Evolutionary conservation across 2,329 filamentous ascomycete genomes (phyloP), one percentile per base, ranked within the genome.

Genomic region (Alternaria novae-zelandiae): DNA sequence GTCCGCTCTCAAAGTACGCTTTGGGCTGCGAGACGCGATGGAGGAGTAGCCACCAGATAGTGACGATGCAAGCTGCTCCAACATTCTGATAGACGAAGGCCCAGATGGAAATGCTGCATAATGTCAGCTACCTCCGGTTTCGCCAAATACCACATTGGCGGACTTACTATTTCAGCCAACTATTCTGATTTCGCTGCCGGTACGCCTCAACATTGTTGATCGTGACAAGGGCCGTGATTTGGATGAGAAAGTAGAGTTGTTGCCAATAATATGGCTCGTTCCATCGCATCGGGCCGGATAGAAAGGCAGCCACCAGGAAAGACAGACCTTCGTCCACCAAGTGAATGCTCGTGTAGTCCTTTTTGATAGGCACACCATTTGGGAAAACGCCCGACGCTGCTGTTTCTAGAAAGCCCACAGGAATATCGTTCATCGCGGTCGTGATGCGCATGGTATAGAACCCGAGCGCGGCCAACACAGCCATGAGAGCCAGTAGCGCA

Each of bases 101-200:
- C n/a, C 44, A 66, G 5, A 66, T 12, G 13, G 69, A 54, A 8
- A 62, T 68, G 9, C 67, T 70, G 15, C 0, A 25, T 6, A 3
- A 23, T 21, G 55, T 63, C 30, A 66, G 56, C 3, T 8, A 5
- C 28, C 5, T n/a, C 13, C 6, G 7, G 0, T 12, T 11, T 12
- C 20, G 20, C 30, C 20, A 51, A 5, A 4, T 5, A 5, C 5
- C 25, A 9, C 8, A 13, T 17, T 15, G 4, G 17, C 10, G 28
- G 20, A 65, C 69, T 55, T 43, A 71, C 69, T 68, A 71, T 59
- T 64, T 71, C 6, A 69, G 28, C 69, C 63, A 71, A 20, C 64
- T 70, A 20, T 54, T 49, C 11, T 54, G 54, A 11, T 71, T 68
- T 6, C 65, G 51, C 32, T 63, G 61, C n/a, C 69, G 63, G 32